Base-by-base conservation (phyloP, 2,329 filamentous ascomycete species). In the Colletotrichum tanaceti region DNA sequence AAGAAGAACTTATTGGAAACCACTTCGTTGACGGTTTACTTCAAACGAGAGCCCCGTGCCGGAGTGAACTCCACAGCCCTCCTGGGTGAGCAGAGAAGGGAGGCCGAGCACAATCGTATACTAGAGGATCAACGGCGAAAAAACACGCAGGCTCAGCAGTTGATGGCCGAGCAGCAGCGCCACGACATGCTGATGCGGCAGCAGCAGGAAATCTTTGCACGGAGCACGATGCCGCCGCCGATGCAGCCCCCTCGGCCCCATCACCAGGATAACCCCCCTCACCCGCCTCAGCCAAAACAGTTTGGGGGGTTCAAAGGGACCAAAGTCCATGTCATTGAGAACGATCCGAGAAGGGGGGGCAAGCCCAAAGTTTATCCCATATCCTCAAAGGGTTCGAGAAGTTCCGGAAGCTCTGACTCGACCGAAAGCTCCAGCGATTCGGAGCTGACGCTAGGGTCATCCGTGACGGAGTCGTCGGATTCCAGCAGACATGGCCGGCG, bases 11-110 rank as follows among this genome's bases (percentile, higher is more conserved):
- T 68, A 49, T 74, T 73, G 16, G 80, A 85, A 71, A 78, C 79
- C 11, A 71, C 79, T 10, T 80, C 80, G 11, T 74, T 86, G 49
- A 84, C 78, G 1, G 81, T 79, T 13, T 86, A 84, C 73, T 86
- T 83, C 72, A 82, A 80, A 71, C 77, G 80, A 10, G 74, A 75
- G 3, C 83, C 82, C 1, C 76, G 74, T 24, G 69, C 71, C 1
- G 75, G 75, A 1, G 77, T 77, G 7, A 73, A 80, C 63, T 73
- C 74, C 47, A 49, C 77, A 60, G 71, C 63, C 35, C 68, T 58
- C 20, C 53, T 32, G 39, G 41, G 46, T 14, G 52, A 75, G 18
- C 61, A 68, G 44, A 67, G 74, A 28, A 71, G 32, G 20, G 68
- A 71, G 32, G 62, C 66, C 47, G 53, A 69, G 35, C 58, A 69